phyloP scores from a whole-genome alignment of 129 eudicot species.

The Flaveria brownii region DNA sequence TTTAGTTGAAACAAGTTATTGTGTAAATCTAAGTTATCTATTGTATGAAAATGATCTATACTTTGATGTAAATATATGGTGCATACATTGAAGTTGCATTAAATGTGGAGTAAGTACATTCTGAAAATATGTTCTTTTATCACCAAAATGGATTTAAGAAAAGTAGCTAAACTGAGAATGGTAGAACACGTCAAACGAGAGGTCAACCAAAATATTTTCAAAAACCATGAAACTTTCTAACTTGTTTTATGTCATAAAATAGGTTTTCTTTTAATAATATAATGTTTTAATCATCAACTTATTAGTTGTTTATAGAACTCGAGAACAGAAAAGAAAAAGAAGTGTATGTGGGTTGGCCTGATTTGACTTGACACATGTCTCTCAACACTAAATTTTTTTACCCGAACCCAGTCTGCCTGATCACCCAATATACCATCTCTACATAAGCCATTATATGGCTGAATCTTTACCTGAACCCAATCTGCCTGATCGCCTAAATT shows the following conservation, averaged over 20 bases:
- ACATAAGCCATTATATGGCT: neutral
- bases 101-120: neutral
- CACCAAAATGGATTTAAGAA: neutral
- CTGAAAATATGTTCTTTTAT: neutral
- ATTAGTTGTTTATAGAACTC: neutral
- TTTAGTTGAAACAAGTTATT: constrained; percentile 5
- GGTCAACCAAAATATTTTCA: neutral
- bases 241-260: neutral
- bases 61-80: neutral
- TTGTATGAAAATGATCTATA: neutral
- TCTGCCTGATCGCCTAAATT: neutral
- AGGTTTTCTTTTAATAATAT: neutral
- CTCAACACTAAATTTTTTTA: neutral
- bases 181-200: neutral
- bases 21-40: neutral
- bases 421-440: neutral
- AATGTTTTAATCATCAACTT: neutral
- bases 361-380: neutral
- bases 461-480: neutral
- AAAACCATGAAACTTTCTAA: neutral
- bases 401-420: neutral
- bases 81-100: neutral
- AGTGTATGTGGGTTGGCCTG: neutral
- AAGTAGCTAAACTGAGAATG: neutral
- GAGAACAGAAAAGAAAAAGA: neutral